Evolutionary conservation across 2,329 filamentous ascomycete species (phyloP), one percentile per base, ranked within the genome.

Genomic region (Volutella citrinella): DNA sequence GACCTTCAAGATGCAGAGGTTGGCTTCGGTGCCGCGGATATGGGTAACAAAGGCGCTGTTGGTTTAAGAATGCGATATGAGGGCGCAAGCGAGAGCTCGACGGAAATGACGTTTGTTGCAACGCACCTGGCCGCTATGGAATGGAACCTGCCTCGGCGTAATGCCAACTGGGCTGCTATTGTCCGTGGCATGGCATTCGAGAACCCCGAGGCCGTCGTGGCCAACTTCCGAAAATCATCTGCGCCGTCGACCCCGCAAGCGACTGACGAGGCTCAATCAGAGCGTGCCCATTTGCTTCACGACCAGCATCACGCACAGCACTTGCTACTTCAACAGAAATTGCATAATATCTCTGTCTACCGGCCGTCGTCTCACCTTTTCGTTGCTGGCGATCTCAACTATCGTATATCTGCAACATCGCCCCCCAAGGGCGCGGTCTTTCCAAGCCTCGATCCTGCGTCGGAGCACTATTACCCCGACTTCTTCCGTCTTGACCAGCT

Each of bases 31-130:
- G 61, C 89, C 2, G 82, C 81, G 38, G 84, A 91, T 30, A 93
- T 95, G 84, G 93, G 89, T 12, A 96, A 96, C 62, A 98, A 98
- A 64, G 93, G 91, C 19, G 91, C 89, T 5, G 84, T 95, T 1
- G 93, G 84, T 1, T 71, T 91, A 41, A 74, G 89, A 20, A 63
- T 93, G 26, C 72, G 78, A 11, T 83, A 87, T 51, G 44, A 58
- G 36, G 54, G 46, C 27, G 51, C 45, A 19, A 47, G 43, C 9
- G 51, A 49, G 14, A 51, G 48, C 34, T 66, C 66, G 5, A 75
- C 83, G 17, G 78, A 86, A 51, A 60, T 96, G 35, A 95, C 88
- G 0, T 93, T 97, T 57, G 82, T 95, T 24, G 81, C 87, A 23
- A 87, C 89, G 10, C 93, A 98, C 61, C 69, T 97, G 36, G 87